Conservation (phyloP, 306 rosid genomes). For the Vigna nakashimae region DNA sequence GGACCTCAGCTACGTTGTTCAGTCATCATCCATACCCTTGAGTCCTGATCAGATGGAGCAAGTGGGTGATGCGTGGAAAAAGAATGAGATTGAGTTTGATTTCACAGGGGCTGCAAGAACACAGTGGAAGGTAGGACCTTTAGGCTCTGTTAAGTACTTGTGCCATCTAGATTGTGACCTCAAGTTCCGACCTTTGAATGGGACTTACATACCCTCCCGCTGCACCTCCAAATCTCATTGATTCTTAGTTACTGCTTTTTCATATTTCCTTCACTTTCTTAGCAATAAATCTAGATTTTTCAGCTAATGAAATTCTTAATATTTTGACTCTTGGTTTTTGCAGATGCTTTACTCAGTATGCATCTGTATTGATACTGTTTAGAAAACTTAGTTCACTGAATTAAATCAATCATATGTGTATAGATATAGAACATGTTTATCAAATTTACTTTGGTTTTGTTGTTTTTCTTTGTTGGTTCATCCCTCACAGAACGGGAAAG, state of each 20-base stretch:
- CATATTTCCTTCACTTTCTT: not conserved
- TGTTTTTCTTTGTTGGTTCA: not conserved
- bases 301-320: conserved; percentile 33
- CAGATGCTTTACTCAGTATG: conserved; percentile 4
- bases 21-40: conserved; percentile 60
- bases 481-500: not conserved
- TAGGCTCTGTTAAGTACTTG: conserved; percentile 69
- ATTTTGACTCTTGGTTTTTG: conserved; percentile 14
- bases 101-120: conserved; percentile 68
- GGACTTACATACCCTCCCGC: conserved; percentile 56
- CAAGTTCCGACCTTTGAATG: conserved; percentile 63
- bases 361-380: not conserved
- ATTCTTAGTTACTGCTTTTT: not conserved
- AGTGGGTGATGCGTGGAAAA: conserved; percentile 58
- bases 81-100: conserved; percentile 57
- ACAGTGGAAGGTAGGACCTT: conserved; percentile 66
- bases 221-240: conserved; percentile 77
- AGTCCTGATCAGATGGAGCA: conserved; percentile 57
- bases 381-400: not conserved
- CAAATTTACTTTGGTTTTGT: not conserved
- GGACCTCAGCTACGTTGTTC: conserved; percentile 59
- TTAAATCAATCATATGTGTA: not conserved
- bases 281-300: not conserved
- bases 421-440: not conserved
- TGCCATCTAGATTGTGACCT: conserved; percentile 67